Conservation (phyloP, 495 filamentous ascomycete genomes). For the Chlorociboria aeruginascens region DNA sequence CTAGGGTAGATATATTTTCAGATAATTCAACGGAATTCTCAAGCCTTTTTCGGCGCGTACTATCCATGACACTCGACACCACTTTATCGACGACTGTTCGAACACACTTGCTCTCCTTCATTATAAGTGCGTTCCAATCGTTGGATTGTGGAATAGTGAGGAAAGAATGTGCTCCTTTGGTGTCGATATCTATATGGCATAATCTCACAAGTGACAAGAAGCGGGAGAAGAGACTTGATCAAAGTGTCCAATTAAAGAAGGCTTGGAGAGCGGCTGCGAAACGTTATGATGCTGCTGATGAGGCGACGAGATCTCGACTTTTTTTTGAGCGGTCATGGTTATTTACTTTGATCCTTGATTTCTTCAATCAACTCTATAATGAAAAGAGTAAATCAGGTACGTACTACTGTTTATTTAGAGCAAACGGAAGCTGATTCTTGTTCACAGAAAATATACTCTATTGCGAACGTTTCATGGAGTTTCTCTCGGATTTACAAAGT, state of each 20-base stretch:
- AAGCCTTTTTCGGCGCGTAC: slow-evolving; percentile 74
- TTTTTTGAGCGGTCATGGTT: slow-evolving; percentile 93
- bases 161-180: slow-evolving; percentile 91
- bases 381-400: slow-evolving; percentile 29
- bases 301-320: slow-evolving; percentile 60
- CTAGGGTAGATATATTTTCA: slow-evolving; percentile 52
- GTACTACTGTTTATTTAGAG: not conserved
- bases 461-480: slow-evolving; percentile 86
- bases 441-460: slow-evolving; percentile 56
- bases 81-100: slow-evolving; percentile 59
- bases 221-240: slow-evolving; percentile 49
- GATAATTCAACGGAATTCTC: slow-evolving; percentile 77
- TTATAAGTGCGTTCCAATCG: slow-evolving; percentile 87
- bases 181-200: slow-evolving; percentile 93
- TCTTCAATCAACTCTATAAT: slow-evolving; percentile 59
- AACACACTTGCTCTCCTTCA: slow-evolving; percentile 70
- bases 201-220: slow-evolving; percentile 57
- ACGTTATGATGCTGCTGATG: slow-evolving; percentile 79
- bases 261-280: slow-evolving; percentile 84
- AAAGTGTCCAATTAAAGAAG: slow-evolving; percentile 61
- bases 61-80: slow-evolving; percentile 78
- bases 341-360: slow-evolving; percentile 75
- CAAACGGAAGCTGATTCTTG: slow-evolving; percentile 2
- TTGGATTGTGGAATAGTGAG: slow-evolving; percentile 80
- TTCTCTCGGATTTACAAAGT: slow-evolving; percentile 81